phyloP scores from a whole-genome alignment of 2,329 filamentous ascomycete genomes.

The Sarocladium oryzae region DNA sequence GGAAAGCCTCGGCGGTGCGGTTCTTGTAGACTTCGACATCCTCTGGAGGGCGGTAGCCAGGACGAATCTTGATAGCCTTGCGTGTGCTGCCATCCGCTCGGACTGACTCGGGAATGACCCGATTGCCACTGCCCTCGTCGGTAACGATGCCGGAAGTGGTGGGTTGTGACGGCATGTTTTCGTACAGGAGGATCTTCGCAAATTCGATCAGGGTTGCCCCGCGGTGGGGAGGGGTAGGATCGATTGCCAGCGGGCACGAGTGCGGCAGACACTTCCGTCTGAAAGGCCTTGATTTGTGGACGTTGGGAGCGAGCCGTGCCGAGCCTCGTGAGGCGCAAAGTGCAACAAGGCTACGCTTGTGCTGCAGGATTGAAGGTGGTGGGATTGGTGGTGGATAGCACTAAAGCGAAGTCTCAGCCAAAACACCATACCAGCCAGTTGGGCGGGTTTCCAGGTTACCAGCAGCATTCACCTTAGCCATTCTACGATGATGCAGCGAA shows the following conservation, averaged over 20 bases:
- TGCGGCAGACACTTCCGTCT: too few relatives aligned
- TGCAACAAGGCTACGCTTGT: background rate
- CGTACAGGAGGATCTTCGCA: background rate
- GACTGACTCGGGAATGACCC: constrained; percentile 81
- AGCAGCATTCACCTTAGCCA: too few relatives aligned
- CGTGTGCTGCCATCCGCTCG: constrained; percentile 87
- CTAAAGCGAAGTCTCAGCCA: background rate
- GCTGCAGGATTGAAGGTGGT: background rate
- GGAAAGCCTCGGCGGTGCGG: constrained; percentile 77
- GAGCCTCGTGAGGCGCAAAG: constrained; percentile 5
- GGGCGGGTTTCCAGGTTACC: too few relatives aligned
- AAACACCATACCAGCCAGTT: background rate
- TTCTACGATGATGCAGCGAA: too few relatives aligned
- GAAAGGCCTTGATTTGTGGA: too few relatives aligned
- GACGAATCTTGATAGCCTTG: constrained; percentile 88
- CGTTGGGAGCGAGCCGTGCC: constrained; percentile 5
- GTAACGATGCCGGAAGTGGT: constrained; percentile 69
- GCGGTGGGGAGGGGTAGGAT: background rate
- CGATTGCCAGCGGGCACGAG: too few relatives aligned
- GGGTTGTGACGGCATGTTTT: constrained; percentile 27
- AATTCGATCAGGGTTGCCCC: background rate
- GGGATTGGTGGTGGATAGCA: background rate
- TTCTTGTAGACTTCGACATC: constrained; percentile 97
- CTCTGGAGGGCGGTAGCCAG: constrained; percentile 89
- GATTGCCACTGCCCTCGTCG: constrained; percentile 68